These are phyloP conservation scores for Exutisphaerella laricina DNA, from an alignment of 2,329 filamentous ascomycete genomes.

Conservation along the genomic window DNA sequence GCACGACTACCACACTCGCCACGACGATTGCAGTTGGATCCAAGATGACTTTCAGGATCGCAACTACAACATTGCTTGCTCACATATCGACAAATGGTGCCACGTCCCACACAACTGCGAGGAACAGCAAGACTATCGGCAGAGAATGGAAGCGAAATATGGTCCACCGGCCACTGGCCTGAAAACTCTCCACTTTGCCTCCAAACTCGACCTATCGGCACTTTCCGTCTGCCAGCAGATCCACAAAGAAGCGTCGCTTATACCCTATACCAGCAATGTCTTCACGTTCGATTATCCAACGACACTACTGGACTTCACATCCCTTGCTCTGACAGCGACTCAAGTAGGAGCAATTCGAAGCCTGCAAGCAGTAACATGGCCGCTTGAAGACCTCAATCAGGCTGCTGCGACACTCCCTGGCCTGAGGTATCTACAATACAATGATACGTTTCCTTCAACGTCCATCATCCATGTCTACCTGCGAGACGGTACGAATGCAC, in stretches of 20 bases:
- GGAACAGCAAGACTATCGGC: neutral
- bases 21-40: neutral
- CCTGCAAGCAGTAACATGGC: neutral
- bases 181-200: neutral
- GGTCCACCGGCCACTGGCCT: neutral
- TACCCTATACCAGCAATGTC: conserved; percentile 1
- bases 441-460: neutral
- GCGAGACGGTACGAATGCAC: neutral
- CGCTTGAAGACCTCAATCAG: neutral
- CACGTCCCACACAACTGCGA: neutral
- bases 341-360: neutral
- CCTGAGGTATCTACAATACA: neutral
- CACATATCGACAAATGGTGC: neutral
- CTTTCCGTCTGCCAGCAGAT: conserved; percentile 4
- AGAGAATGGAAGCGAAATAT: neutral
- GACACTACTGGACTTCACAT: neutral
- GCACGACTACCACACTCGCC: neutral
- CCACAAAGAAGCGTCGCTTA: neutral
- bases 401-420: neutral
- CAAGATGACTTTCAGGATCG: neutral
- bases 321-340: neutral
- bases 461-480: neutral
- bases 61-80: neutral
- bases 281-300: conserved; percentile 1
- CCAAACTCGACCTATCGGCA: neutral